Evolutionary conservation across 2,329 filamentous ascomycete genomes (phyloP).

Genomic region (Emmonsia crescens): DNA sequence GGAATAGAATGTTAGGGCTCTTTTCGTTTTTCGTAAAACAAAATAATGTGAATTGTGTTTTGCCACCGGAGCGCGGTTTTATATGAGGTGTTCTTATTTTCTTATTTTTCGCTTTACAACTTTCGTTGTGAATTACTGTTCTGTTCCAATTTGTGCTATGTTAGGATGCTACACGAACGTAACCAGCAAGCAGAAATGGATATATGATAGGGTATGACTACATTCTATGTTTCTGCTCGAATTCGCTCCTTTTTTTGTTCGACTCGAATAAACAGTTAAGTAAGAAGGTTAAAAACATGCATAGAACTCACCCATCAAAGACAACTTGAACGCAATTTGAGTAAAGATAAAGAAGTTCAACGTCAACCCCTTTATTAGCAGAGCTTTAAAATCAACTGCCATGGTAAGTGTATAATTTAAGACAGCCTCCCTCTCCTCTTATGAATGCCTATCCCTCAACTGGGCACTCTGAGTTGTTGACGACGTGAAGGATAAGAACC

Average conservation of each 20-base stretch:
- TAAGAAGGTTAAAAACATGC: background rate
- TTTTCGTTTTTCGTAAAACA: conserved; percentile 1
- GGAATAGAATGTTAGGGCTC: conserved; percentile 30
- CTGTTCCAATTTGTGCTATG: background rate
- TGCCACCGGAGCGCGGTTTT: background rate
- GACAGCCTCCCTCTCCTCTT: no score
- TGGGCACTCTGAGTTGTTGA: no score
- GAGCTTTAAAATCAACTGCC: no score
- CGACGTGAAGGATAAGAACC: no score
- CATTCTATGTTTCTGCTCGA: background rate
- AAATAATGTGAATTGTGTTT: conserved; percentile 2
- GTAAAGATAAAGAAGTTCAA: no score
- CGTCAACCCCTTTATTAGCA: no score
- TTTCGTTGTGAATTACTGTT: background rate
- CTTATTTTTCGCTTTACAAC: background rate
- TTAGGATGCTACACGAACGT: background rate
- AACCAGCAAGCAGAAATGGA: background rate
- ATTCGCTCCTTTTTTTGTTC: background rate
- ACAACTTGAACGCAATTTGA: background rate
- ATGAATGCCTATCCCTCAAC: no score
- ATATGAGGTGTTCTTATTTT: conserved; percentile 1
- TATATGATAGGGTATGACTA: background rate
- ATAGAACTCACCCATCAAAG: background rate
- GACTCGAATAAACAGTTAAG: background rate
- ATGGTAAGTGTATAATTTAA: no score